Evolutionary conservation across 2,329 filamentous ascomycete genomes (phyloP).

Genomic region (Trichophaea hybrida): DNA sequence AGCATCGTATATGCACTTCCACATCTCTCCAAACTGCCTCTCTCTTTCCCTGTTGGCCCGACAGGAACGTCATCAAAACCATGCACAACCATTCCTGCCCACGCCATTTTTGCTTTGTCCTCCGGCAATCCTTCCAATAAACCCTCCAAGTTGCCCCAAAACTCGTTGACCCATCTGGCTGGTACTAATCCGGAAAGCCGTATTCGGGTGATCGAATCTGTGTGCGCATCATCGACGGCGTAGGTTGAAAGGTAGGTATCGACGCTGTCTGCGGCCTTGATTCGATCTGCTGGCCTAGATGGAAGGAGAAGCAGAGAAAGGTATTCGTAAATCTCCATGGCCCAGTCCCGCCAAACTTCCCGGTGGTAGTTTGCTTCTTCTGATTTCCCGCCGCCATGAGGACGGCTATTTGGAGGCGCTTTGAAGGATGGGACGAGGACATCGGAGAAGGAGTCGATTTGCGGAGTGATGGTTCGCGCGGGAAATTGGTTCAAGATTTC

Average conservation of each 20-base stretch:
- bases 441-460: neutral
- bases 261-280: conserved; percentile 43
- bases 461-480: neutral
- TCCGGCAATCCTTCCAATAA: neutral
- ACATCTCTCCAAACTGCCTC: conserved; percentile 22
- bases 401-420: conserved; percentile 6
- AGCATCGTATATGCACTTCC: conserved; percentile 26
- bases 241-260: conserved; percentile 60
- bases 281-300: conserved; percentile 42
- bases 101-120: conserved; percentile 4
- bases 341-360: conserved; percentile 47
- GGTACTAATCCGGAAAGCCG: conserved; percentile 24
- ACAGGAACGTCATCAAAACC: conserved; percentile 26
- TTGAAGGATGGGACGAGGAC: conserved; percentile 11
- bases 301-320: conserved; percentile 49
- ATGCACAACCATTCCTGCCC: conserved; percentile 23
- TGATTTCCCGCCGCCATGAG: conserved; percentile 8
- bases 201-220: conserved; percentile 15
- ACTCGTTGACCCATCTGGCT: conserved; percentile 17
- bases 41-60: conserved; percentile 23
- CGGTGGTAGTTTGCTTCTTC: conserved; percentile 30
- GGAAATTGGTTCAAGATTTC: neutral
- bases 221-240: conserved; percentile 25
- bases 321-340: conserved; percentile 58
- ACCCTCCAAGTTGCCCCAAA: conserved; percentile 14